Percentiles rank a stretch among this genome's conserved stretches.
These are phyloP conservation scores for Kuraishia floccosa DNA, from an alignment of 805 yeast species.

Conservation along the genomic window DNA sequence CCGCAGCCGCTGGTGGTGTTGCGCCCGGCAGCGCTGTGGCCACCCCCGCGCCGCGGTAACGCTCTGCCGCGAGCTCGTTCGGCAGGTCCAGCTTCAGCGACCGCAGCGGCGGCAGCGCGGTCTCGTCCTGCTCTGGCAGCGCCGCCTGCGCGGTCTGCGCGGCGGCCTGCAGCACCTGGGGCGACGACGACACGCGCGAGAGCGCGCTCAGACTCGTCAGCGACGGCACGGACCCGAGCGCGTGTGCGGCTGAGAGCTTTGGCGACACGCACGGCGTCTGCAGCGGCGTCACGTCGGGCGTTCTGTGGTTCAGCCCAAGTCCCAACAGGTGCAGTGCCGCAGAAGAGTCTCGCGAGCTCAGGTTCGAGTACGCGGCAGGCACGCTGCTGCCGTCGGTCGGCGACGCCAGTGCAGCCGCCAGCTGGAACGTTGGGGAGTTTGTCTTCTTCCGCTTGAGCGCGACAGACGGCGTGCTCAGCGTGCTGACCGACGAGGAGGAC, in stretches of 20 bases:
- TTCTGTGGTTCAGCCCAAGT: conserved; percentile 8
- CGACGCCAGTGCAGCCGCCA: conserved; percentile 33
- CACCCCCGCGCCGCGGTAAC: no score
- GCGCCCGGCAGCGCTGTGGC: no score
- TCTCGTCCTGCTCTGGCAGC: conserved; percentile 8
- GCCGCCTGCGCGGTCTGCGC: conserved; percentile 21
- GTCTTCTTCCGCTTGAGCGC: conserved; percentile 18
- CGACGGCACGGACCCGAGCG: no score
- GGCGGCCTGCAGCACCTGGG: conserved; percentile 17
- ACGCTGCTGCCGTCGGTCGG: conserved; percentile 9
- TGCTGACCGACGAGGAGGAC: conserved; percentile 5
- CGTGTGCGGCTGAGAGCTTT: background rate
- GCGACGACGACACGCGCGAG: conserved; percentile 1
- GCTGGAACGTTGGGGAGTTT: no score
- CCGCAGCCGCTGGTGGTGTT: no score
- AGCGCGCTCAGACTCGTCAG: conserved; percentile 11
- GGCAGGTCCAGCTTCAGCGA: conserved; percentile 41
- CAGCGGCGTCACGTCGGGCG: conserved; percentile 12
- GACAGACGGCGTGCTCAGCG: conserved; percentile 3
- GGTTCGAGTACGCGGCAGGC: conserved; percentile 4
- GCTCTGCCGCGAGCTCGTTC: conserved; percentile 29
- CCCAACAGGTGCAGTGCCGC: conserved; percentile 18
- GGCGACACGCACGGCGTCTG: conserved; percentile 1
- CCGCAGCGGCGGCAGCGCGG: conserved; percentile 33
- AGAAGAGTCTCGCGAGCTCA: conserved; percentile 14